Evolutionary conservation across 345 rosid species (phyloP), one percentile per base, ranked within the genome.

Genomic region (Pistacia atlantica): DNA sequence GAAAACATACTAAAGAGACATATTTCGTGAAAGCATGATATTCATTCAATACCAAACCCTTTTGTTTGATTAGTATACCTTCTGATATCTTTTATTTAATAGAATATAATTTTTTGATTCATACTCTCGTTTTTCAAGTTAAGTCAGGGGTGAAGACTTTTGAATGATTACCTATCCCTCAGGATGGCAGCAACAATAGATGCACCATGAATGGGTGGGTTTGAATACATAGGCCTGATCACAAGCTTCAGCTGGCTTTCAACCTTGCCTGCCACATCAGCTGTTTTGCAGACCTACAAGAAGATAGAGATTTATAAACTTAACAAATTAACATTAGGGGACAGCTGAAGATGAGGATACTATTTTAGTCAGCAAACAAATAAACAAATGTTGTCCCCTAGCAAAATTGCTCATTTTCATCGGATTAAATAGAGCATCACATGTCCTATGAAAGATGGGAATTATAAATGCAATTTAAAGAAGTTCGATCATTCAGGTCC

Each of bases 121-220:
- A n/a, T 6, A 71, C 18, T 56, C 25, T 65, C 71, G 8, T 75
- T 65, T 65, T 20, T 4, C 37, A 51, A 65, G 20, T 37, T 20
- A 52, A 9, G 46, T 45, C 31, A 28, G 65, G 65, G 7, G 38
- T 71, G 42, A 52, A 28, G 33, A 46, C n/a, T 64, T 18, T 25
- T 52, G 28, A 16, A 35, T 7, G n/a, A 49, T 73, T 80, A 88
- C 96, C 86, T 89, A 84, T 94, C 91, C 75, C 81, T 87, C 54
- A 94, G 90, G 77, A 94, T 86, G 60, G 84, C 56, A 68, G 95
- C 95, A 54, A 89, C 98, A 59, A 94, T 92, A 1, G 97, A 89
- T 69, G 97, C 97, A 71, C 98, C 98, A 62, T 94, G 97, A 51
- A 94, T 86, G 13, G 98, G 97, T 77, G 98, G 98, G 54, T 84